Evolutionary conservation across 2,329 filamentous ascomycete species (phyloP).

Genomic region (Colletotrichum lindemuthianum): DNA sequence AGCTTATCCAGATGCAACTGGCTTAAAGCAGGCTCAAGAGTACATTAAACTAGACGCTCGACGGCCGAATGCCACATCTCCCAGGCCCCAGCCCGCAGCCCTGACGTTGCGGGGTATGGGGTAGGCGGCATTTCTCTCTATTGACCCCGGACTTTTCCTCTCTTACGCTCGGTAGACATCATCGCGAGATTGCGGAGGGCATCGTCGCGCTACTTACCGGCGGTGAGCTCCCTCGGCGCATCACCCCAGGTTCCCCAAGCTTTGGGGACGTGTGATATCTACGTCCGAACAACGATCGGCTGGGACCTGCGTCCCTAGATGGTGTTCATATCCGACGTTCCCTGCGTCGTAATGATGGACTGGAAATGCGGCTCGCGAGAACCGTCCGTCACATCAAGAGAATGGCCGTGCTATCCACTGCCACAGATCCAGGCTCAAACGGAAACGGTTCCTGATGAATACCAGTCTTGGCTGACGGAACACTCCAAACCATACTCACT

Average conservation of each 20-base stretch:
- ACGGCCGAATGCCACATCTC: too few relatives aligned
- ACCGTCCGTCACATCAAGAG: background rate
- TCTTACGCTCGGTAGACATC: constrained; percentile 2
- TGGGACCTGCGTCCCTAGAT: background rate
- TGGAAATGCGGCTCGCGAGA: constrained; percentile 15
- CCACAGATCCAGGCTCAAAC: background rate
- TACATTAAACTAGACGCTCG: too few relatives aligned
- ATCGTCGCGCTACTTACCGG: too few relatives aligned
- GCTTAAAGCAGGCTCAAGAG: too few relatives aligned
- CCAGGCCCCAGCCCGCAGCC: background rate
- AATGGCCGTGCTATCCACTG: too few relatives aligned
- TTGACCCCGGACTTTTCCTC: background rate
- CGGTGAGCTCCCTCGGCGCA: too few relatives aligned
- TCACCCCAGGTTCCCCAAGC: too few relatives aligned
- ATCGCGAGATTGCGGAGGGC: background rate
- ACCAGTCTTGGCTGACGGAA: background rate
- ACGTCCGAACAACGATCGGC: background rate
- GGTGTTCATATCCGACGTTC: background rate
- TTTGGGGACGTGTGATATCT: too few relatives aligned
- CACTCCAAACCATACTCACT: background rate
- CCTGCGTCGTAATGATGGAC: background rate
- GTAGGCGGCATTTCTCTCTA: background rate
- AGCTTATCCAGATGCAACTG: too few relatives aligned
- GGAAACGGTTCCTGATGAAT: background rate
- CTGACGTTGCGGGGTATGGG: background rate